phyloP scores from a whole-genome alignment of 306 rosid genomes.

The Prosopis cineraria region DNA sequence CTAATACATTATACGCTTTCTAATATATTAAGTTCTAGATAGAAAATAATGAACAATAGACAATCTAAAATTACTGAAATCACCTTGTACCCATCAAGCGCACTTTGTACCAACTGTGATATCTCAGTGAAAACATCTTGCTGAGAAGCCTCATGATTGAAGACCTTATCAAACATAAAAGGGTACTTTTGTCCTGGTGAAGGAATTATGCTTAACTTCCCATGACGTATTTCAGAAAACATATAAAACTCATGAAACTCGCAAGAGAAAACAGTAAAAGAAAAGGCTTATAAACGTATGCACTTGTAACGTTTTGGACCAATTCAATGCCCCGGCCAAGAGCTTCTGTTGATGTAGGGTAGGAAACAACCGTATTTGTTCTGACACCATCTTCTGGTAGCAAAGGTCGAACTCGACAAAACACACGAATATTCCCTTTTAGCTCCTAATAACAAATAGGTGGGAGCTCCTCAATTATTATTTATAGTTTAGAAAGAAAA shows the following conservation, averaged over 20 bases:
- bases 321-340: constrained; percentile 82
- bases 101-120: constrained; percentile 94
- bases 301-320: constrained; percentile 67
- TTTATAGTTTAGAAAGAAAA: not conserved
- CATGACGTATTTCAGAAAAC: not conserved
- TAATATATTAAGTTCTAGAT: not conserved
- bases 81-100: constrained; percentile 97
- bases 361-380: constrained; percentile 63
- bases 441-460: constrained; percentile 57
- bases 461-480: not conserved
- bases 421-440: constrained; percentile 94
- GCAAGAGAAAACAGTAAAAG: not conserved
- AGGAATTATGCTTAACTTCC: constrained; percentile 4
- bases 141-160: constrained; percentile 79
- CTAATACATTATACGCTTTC: not conserved
- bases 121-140: constrained; percentile 82
- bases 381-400: constrained; percentile 74
- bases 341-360: constrained; percentile 78
- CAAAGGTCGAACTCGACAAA: constrained; percentile 90
- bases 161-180: constrained; percentile 94
- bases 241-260: constrained; percentile 8
- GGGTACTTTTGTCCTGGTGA: constrained; percentile 73
- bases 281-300: not conserved
- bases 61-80: not conserved
- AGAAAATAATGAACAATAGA: constrained; percentile 4